Base-by-base conservation (phyloP, 1,139 yeast species). In the Sugiyamaella pinicola region DNA sequence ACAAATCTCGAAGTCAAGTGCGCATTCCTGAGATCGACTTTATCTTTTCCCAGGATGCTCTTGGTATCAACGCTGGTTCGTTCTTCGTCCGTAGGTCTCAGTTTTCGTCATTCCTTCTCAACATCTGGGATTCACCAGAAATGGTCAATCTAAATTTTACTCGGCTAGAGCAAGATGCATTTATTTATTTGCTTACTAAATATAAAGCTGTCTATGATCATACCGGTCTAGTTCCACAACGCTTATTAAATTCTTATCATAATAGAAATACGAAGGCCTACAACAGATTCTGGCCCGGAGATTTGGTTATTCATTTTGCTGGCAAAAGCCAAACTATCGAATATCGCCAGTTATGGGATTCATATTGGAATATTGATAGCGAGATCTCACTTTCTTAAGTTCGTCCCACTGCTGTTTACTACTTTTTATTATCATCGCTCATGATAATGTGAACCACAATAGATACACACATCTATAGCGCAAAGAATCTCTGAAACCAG, bases 31-130 rank as follows among this genome's bases (percentile, higher is more conserved):
- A 64, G 5, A 52, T 68, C 26, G 63, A 64, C 28, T 29, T 68
- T 24, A 58, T 68, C 13, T 52, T 67, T 10, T 49, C 64, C n/a
- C 70, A 68, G 46, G 72, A 68, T 53, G 43, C 53, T 48, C 53
- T 63, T 37, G 70, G 72, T 4, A 51, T 72, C 28, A 72, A 71
- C 47, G 69, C 74, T 1, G 75, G 75, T 5, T 69, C 74, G 4
- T 66, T 72, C 47, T 64, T 72, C 53, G 39, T 72, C 33, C 56
- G 69, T 17, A 61, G 70, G 24, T 62, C 70, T 4, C 58, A 54
- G 15, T 63, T 60, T 40, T 51, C 58, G 17, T 54, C 52, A n/a
- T 43, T 55, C 40, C 47, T 64, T n/a, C 50, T 64, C 22, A 59
- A 61, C 33, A 47, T 64, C 21, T 63, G 66, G 67, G 52, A 52